A percentile compares a stretch with the other conserved stretches of the same genome.
Conservation (phyloP, 1,284 basidiomycete species). For the Ustilago tritici region DNA sequence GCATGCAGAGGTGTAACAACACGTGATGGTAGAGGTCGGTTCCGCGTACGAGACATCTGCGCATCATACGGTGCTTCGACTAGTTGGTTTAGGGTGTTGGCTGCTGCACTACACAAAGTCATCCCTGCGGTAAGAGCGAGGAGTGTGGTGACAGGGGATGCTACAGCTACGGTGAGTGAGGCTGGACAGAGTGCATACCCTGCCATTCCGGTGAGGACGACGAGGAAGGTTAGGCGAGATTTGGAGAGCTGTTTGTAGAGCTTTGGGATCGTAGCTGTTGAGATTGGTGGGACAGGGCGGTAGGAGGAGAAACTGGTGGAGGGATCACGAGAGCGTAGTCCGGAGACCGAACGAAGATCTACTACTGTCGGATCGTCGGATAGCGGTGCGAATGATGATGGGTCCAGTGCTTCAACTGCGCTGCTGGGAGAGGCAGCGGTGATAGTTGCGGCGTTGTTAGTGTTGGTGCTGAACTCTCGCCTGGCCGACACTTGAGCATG, state of each 20-base stretch:
- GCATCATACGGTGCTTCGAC: conserved; percentile 96
- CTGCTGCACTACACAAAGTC: conserved; percentile 88
- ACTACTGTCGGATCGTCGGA: conserved; percentile 57
- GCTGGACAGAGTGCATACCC: conserved; percentile 85
- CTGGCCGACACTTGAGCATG: background rate
- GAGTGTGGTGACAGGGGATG: conserved; percentile 71
- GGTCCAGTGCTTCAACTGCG: conserved; percentile 4
- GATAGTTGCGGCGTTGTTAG: background rate
- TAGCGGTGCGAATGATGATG: conserved; percentile 40
- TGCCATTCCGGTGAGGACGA: conserved; percentile 90
- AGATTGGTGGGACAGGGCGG: conserved; percentile 48
- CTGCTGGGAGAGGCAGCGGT: background rate
- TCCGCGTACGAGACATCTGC: conserved; percentile 92
- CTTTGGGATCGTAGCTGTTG: conserved; percentile 30
- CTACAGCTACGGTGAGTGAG: conserved; percentile 42
- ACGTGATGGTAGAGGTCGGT: conserved; percentile 86
- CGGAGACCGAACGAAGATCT: conserved; percentile 30
- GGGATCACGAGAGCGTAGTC: conserved; percentile 32
- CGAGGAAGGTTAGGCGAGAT: conserved; percentile 84
- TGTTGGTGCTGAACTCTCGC: conserved; percentile 25
- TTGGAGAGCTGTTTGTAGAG: conserved; percentile 87
- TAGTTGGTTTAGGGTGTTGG: conserved; percentile 94
- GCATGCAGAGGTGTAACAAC: conserved; percentile 88
- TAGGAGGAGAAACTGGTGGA: conserved; percentile 39
- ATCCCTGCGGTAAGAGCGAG: conserved; percentile 90